Evolutionary conservation across 2,329 filamentous ascomycete species (phyloP), one percentile per base, ranked within the genome.

Genomic region (Fusarium pseudograminearum): DNA sequence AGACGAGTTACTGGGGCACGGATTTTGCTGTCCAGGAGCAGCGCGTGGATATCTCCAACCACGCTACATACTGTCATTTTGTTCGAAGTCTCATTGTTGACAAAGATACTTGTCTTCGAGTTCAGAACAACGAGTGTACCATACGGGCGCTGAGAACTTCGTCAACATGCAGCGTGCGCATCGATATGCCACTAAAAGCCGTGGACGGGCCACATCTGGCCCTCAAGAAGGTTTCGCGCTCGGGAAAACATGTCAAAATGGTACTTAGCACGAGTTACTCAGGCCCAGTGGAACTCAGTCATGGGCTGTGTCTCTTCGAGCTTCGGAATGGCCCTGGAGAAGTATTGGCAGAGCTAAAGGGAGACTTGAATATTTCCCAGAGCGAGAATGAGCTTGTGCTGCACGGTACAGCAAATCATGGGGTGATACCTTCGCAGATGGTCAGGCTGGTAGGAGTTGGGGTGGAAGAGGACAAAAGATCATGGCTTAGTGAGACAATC

Each of bases 241-340:
- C 58, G 7, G 67, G 56, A 5, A 48, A 68, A 14, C 22, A 54
- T 22, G 63, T 78, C 40, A 64, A 60, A 15, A 56, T 69, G 42
- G 61, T 45, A 9, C 63, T 80, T 45, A 67, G 57, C 50, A 58
- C 79, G 36, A 52, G 61, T 20, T 80, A 78, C 64, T 69, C 71
- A 14, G 77, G 77, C 20, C 72, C 74, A 6, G 69, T 79, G 33
- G 77, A 78, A 60, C 72, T 81, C 8, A 73, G 77, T 30, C 70
- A 76, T 52, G 78, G 76, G 4, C 41, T 57, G 18, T 76, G 76
- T 54, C 57, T 69, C 20, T 80, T 80, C 30, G 76, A 78, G 60
- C 66, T 81, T 26, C 69, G 72, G 40, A 76, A 75, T 38, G 64
- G 68, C 26, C 61, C 68, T 22, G 72, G 72, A n/a, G 63, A 75